Conservation (phyloP, 257 asterid species). For the Eustoma russellianum region DNA sequence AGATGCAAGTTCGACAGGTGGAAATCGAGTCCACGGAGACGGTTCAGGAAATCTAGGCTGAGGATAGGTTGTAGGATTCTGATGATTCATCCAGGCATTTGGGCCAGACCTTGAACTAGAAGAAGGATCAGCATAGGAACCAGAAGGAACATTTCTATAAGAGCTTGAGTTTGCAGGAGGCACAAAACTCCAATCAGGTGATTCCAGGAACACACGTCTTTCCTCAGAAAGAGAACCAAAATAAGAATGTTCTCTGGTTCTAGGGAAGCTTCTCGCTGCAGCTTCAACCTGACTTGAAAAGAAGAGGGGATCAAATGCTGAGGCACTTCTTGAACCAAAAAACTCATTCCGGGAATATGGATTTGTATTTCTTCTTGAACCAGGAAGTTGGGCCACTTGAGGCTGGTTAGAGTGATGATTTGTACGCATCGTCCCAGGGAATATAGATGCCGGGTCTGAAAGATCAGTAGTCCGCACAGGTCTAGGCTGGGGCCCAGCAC, state of each 20-base stretch:
- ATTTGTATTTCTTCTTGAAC: slow-evolving; percentile 29
- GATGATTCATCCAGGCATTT: slow-evolving; percentile 45
- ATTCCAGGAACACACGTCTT: slow-evolving; percentile 38
- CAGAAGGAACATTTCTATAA: slow-evolving; percentile 35
- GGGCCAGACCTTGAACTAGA: slow-evolving; percentile 32
- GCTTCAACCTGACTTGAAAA: slow-evolving; percentile 39
- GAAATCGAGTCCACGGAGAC: slow-evolving; percentile 39
- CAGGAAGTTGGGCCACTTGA: slow-evolving; percentile 31
- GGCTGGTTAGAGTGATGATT: slow-evolving; percentile 29
- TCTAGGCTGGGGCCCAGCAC: slow-evolving; percentile 21
- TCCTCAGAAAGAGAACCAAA: slow-evolving; percentile 41
- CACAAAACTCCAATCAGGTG: slow-evolving; percentile 51
- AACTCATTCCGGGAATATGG: slow-evolving; percentile 47
- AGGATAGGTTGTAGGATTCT: too few species aligned
- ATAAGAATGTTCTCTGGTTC: slow-evolving; percentile 37
- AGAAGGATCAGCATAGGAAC: slow-evolving; percentile 31
- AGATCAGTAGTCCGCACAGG: slow-evolving; percentile 25
- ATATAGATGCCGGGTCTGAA: slow-evolving; percentile 29
- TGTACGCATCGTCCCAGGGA: slow-evolving; percentile 25
- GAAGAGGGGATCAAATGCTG: slow-evolving; percentile 34
- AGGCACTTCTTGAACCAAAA: slow-evolving; percentile 30
- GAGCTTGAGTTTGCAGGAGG: slow-evolving; percentile 40
- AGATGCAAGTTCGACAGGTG: slow-evolving; percentile 41
- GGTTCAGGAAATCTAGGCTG: slow-evolving; percentile 37
- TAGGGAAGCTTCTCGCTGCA: slow-evolving; percentile 31